Conservation (phyloP, 352 stramenopile genomes). For the Phytophthora parvispora region DNA sequence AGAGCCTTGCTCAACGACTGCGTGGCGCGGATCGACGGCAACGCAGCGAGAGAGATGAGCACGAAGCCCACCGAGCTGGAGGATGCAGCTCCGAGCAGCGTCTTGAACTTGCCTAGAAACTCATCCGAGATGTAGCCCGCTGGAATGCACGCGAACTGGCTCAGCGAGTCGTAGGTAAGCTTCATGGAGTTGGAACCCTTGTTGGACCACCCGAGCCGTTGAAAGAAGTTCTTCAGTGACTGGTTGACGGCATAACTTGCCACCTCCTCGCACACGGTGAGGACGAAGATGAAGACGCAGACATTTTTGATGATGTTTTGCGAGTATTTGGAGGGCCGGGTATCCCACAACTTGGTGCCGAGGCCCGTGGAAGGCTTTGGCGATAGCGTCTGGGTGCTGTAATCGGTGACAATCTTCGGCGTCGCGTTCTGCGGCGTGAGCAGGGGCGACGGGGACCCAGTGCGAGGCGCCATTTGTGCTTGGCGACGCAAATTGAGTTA, state of each 20-base stretch:
- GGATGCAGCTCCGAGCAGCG: slow-evolving; percentile 29
- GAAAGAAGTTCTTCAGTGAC: slow-evolving; percentile 75
- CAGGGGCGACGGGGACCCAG: slow-evolving; percentile 15
- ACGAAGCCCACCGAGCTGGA: slow-evolving; percentile 61
- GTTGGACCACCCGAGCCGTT: slow-evolving; percentile 66
- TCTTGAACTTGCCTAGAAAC: slow-evolving; percentile 55
- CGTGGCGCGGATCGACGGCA: slow-evolving; percentile 47
- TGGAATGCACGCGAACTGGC: slow-evolving; percentile 66
- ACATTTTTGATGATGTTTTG: slow-evolving; percentile 69
- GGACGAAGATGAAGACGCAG: slow-evolving; percentile 65
- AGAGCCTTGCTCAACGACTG: slow-evolving; percentile 47
- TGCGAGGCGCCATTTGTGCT: slow-evolving; percentile 23
- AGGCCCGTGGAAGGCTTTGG: slow-evolving; percentile 13
- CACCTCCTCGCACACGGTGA: slow-evolving; percentile 56
- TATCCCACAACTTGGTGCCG: slow-evolving; percentile 53
- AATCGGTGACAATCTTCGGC: slow-evolving; percentile 27
- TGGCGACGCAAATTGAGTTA: slow-evolving; percentile 14
- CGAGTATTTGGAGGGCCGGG: slow-evolving; percentile 57
- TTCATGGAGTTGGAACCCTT: slow-evolving; percentile 71
- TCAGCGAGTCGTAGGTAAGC: slow-evolving; percentile 71
- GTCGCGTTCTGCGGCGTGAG: slow-evolving; percentile 12
- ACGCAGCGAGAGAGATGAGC: slow-evolving; percentile 51
- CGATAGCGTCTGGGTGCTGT: slow-evolving; percentile 24
- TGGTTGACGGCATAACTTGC: slow-evolving; percentile 71
- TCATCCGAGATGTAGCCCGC: slow-evolving; percentile 72